Evolutionary conservation across 1,284 basidiomycete genomes (phyloP).

Genomic region (Vanrija humicola): DNA sequence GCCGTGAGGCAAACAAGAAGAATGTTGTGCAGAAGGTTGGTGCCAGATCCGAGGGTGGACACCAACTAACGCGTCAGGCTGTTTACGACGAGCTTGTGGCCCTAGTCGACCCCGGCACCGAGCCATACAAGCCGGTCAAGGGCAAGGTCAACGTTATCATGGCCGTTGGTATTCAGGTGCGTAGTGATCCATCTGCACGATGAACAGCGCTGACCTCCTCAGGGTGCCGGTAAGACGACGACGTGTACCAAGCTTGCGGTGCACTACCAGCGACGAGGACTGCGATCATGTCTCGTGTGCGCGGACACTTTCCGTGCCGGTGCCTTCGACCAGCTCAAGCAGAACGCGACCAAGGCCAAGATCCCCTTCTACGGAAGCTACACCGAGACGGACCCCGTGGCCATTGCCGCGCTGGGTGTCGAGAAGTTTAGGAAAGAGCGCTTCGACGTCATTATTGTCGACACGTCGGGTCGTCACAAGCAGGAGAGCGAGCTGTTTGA

Average conservation of each 20-base stretch:
- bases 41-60: background rate
- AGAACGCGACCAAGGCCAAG: slow-evolving; percentile 94
- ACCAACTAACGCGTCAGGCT: slow-evolving; percentile 56
- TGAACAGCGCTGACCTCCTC: slow-evolving; percentile 8
- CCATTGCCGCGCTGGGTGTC: slow-evolving; percentile 90
- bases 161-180: slow-evolving; percentile 90
- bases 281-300: slow-evolving; percentile 97
- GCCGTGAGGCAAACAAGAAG: slow-evolving; percentile 78
- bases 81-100: slow-evolving; percentile 96
- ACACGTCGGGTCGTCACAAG: slow-evolving; percentile 95
- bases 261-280: slow-evolving; percentile 94
- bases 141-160: slow-evolving; percentile 93
- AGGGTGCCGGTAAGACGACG: slow-evolving; percentile 98
- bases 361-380: slow-evolving; percentile 99
- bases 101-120: slow-evolving; percentile 89
- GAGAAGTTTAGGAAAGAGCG: slow-evolving; percentile 95
- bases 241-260: slow-evolving; percentile 97
- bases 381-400: slow-evolving; percentile 96
- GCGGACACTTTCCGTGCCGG: slow-evolving; percentile 99
- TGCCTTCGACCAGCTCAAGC: slow-evolving; percentile 91
- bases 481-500: slow-evolving; percentile 96
- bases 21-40: slow-evolving; percentile 82
- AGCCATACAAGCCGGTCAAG: slow-evolving; percentile 95
- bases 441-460: slow-evolving; percentile 98
- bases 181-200: slow-evolving; percentile 18